phyloP scores from a whole-genome alignment of 169 alveolate genomes.

The Plasmodium falciparum region DNA sequence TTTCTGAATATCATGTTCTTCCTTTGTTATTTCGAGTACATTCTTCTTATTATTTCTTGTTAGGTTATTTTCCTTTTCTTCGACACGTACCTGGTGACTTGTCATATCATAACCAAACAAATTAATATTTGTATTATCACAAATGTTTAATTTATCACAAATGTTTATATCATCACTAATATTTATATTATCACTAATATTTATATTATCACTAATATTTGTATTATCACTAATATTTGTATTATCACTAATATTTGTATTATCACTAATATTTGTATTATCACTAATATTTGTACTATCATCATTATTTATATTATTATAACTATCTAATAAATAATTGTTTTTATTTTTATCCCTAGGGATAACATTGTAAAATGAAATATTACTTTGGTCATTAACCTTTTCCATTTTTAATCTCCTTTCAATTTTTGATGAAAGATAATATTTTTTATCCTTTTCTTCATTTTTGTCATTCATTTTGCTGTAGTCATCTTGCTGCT shows the following conservation, averaged over 20 bases:
- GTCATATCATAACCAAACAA: no score
- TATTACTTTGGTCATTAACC: not conserved
- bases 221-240: not conserved
- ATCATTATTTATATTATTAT: no score
- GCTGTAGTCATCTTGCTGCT: not conserved
- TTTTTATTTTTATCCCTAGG: no score
- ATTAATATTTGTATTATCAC: no score
- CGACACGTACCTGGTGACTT: not conserved
- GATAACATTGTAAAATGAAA: no score
- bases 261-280: not conserved
- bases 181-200: not conserved
- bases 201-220: no score
- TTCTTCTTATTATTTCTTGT: not conserved
- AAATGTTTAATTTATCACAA: not conserved
- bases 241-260: not conserved
- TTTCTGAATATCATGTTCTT: conserved; percentile 56
- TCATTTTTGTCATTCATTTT: not conserved
- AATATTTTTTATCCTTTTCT: conserved; percentile 8
- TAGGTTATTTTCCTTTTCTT: not conserved
- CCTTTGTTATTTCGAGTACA: conserved; percentile 30
- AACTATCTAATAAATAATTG: no score
- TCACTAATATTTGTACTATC: no score
- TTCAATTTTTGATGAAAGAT: conserved; percentile 28
- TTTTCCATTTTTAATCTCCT: conserved; percentile 4
- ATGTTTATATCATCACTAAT: no score